phyloP scores from a whole-genome alignment of 805 yeast species.

The Candida parachauliodes region DNA sequence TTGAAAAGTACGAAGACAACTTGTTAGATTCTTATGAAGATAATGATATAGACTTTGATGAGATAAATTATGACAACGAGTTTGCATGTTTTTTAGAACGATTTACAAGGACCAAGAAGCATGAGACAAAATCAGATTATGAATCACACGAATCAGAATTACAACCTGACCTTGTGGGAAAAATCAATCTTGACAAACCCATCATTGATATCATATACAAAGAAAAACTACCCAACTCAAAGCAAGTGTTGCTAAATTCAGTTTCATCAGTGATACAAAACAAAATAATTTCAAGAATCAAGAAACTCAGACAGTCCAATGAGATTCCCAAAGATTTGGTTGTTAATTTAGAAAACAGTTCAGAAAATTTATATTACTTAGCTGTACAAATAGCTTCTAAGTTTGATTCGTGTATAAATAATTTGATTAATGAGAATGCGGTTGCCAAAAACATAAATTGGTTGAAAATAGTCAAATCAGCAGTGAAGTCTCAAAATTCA shows the following conservation, averaged over 20 bases:
- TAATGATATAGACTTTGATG: conserved; percentile 11
- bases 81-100: neutral
- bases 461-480: conserved; percentile 28
- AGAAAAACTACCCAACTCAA: conserved; percentile 16
- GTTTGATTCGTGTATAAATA: conserved; percentile 10
- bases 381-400: conserved; percentile 10
- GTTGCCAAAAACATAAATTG: conserved; percentile 14
- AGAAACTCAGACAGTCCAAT: neutral
- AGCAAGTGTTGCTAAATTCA: conserved; percentile 20
- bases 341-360: neutral
- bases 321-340: conserved; percentile 1
- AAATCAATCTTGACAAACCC: conserved; percentile 6
- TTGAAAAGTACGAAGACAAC: conserved; percentile 18
- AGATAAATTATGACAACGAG: conserved; percentile 2
- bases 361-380: conserved; percentile 8
- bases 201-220: conserved; percentile 6
- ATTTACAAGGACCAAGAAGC: neutral
- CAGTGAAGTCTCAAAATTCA: conserved; percentile 15
- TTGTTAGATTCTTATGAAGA: conserved; percentile 8
- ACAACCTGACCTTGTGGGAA: conserved; percentile 5
- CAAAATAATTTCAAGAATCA: conserved; percentile 12
- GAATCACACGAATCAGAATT: conserved; percentile 2
- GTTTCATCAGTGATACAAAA: conserved; percentile 16
- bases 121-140: neutral
- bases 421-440: conserved; percentile 1